phyloP scores from a whole-genome alignment of 2,329 filamentous ascomycete species.

The Scedosporium boydii region DNA sequence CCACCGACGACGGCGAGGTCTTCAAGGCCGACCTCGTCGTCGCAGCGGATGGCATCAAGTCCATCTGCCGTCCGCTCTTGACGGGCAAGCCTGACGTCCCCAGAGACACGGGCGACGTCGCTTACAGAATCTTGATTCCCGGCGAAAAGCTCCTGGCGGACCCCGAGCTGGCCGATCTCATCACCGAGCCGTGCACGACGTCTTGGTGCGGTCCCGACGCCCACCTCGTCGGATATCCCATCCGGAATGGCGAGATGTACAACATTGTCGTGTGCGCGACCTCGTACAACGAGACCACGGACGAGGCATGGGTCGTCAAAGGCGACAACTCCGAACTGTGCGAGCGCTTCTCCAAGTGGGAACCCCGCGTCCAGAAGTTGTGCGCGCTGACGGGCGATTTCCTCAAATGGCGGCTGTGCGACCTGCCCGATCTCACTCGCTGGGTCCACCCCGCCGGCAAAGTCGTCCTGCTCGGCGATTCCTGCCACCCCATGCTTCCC shows the following conservation, averaged over 20 bases:
- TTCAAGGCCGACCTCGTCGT: slow-evolving; percentile 40
- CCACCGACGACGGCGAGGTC: slow-evolving; percentile 11
- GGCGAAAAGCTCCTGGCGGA: slow-evolving; percentile 7
- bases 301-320: slow-evolving; percentile 15
- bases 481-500: slow-evolving; percentile 36
- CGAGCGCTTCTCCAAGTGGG: slow-evolving; percentile 24
- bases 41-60: slow-evolving; percentile 46
- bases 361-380: slow-evolving; percentile 23
- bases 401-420: slow-evolving; percentile 37
- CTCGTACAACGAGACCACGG: slow-evolving; percentile 3
- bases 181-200: slow-evolving; percentile 8
- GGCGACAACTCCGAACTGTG: slow-evolving; percentile 24
- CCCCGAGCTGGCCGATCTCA: slow-evolving; percentile 9
- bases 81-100: slow-evolving; percentile 12
- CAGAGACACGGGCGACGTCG: slow-evolving; percentile 26
- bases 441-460: slow-evolving; percentile 31
- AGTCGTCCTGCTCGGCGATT: slow-evolving; percentile 31
- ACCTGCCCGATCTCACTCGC: slow-evolving; percentile 25
- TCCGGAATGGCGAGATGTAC: slow-evolving; percentile 2
- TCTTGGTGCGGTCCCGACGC: slow-evolving; percentile 4
- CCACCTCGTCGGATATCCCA: slow-evolving; percentile 4
- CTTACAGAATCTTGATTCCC: slow-evolving; percentile 27
- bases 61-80: slow-evolving; percentile 27
- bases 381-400: slow-evolving; percentile 25
- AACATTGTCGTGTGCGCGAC: slow-evolving; percentile 5